These are phyloP conservation scores for Pseudoperonospora humuli DNA, from an alignment of 352 stramenopile genomes.

Conservation along the genomic window DNA sequence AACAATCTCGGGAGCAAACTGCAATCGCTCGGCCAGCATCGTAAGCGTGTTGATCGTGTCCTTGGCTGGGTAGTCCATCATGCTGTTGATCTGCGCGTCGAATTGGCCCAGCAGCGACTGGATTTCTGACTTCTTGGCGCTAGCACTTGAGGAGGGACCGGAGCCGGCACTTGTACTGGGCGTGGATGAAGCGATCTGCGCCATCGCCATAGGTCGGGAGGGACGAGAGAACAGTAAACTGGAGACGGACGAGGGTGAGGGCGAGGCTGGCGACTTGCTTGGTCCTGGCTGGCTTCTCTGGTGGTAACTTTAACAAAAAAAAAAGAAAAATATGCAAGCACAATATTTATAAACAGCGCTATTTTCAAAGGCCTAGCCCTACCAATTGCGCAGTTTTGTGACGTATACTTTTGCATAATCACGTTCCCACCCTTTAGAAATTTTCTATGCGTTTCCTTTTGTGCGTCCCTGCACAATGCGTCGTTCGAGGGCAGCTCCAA, in stretches of 20 bases:
- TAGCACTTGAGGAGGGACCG: background rate
- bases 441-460: no score
- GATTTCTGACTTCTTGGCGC: slow-evolving; percentile 23
- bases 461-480: no score
- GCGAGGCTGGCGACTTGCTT: background rate
- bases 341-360: no score
- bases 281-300: slow-evolving; percentile 23
- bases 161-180: background rate
- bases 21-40: slow-evolving; percentile 68
- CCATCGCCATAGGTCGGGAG: slow-evolving; percentile 35
- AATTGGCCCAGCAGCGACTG: slow-evolving; percentile 65
- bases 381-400: no score
- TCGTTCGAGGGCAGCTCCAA: no score
- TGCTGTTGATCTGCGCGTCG: slow-evolving; percentile 77
- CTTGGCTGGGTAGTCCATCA: slow-evolving; percentile 84
- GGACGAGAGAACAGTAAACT: background rate
- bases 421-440: no score
- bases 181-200: slow-evolving; percentile 30
- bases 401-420: no score
- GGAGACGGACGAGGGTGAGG: background rate
- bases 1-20: slow-evolving; percentile 78
- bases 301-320: slow-evolving; percentile 9
- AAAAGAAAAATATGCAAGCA: background rate
- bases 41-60: slow-evolving; percentile 86
- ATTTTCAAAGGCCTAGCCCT: no score